Evolutionary conservation across 2,329 filamentous ascomycete genomes (phyloP).

Genomic region (Aspergillus neoniger): DNA sequence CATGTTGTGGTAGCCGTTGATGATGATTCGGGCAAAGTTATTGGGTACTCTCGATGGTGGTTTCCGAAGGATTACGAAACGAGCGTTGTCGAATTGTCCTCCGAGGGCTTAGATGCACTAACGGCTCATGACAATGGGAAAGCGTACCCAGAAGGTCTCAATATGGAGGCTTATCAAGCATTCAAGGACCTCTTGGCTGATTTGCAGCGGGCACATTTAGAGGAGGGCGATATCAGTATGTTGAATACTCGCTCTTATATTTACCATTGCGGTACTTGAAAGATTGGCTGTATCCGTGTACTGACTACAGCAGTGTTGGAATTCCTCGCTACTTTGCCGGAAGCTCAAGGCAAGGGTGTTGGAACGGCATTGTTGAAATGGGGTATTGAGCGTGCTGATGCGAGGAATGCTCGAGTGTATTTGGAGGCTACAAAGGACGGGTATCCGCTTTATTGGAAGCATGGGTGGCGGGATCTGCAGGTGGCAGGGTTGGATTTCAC

Average conservation of each 20-base stretch:
- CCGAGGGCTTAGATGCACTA: conserved; percentile 47
- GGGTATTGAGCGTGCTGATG: conserved; percentile 52
- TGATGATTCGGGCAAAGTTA: conserved; percentile 26
- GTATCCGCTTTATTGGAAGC: conserved; percentile 50
- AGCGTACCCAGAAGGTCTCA: conserved; percentile 45
- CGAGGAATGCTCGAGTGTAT: conserved; percentile 47
- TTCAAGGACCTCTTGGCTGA: conserved; percentile 22
- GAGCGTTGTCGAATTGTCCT: conserved; percentile 49
- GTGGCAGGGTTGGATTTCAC: conserved; percentile 39
- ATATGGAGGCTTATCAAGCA: conserved; percentile 42
- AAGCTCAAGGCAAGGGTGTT: conserved; percentile 19
- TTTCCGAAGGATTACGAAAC: conserved; percentile 13
- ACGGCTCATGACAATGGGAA: conserved; percentile 36
- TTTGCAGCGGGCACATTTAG: conserved; percentile 1
- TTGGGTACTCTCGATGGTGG: conserved; percentile 55
- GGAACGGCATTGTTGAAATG: conserved; percentile 34
- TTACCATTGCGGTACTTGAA: neutral
- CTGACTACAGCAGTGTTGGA: conserved; percentile 15
- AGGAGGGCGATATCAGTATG: conserved; percentile 20
- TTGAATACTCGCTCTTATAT: conserved; percentile 2
- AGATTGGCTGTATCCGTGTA: conserved; percentile 9
- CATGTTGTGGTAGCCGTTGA: conserved; percentile 48
- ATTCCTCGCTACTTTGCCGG: conserved; percentile 17
- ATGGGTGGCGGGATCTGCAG: conserved; percentile 50
- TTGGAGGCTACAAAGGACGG: conserved; percentile 55